Base-by-base conservation (phyloP, 208 protist species). In the Histomonas meleagridis region DNA sequence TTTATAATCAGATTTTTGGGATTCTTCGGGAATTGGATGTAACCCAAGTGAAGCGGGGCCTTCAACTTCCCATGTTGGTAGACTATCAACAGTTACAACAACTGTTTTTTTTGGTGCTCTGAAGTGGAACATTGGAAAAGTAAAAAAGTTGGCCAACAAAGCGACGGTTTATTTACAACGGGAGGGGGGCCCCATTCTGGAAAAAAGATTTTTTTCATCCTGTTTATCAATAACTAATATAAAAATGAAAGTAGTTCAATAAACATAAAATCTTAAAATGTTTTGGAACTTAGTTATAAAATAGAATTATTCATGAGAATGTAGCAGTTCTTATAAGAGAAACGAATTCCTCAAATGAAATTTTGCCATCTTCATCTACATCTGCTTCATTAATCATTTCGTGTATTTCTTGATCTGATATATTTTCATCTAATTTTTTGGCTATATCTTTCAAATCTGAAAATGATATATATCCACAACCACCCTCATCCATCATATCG, bases 371-470 rank as follows among this genome's bases (percentile, higher is more conserved):
- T 81, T 94, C 94, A 92, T 95, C 95, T 32, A 94, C 92, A 79
- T 96, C 95, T 14, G 95, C 95, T 92, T 96, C 95, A 81, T 96
- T 94, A 38, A 96, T 96, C 95, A 96, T 96, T 92, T 96, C 95
- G 78, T 96, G 94, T 14, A 96, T 92, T 92, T 96, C 95, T 92
- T 96, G 94, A 81, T 96, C 95, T 21, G 94, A 95, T 92, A 96
- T 95, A 92, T 96, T 95, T 93, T 96, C 95, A 28, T 95, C 95
- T 12, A 96, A 92, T 90, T 96, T 95, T 92, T 96, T 95, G 5
- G 95, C 95, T 0, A 96, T 94, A 32, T 94, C 90, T 92, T 93
- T 97, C 38, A 99, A 93, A 94, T 99, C 98, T 16, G 98, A 96
- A 51, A 99, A 95, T n/a, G 96, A 94, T 62, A 97, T 97, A 76